Conservation (phyloP, 345 rosid genomes). For the Dimocarpus longan region DNA sequence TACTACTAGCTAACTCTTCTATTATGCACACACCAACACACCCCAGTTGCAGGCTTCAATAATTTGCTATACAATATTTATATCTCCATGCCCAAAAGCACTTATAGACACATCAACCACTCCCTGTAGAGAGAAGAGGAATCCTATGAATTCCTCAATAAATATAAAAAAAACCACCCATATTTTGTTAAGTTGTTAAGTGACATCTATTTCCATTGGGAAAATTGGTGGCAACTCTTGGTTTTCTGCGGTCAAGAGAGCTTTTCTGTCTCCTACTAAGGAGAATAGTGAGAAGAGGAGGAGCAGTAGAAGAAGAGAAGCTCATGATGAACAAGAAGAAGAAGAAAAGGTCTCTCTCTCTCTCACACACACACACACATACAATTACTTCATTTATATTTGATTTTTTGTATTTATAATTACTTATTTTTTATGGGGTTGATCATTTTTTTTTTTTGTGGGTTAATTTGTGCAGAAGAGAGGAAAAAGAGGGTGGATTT, state of each 20-base stretch:
- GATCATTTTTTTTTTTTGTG: background rate
- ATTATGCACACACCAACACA: background rate
- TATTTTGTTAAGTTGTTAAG: background rate
- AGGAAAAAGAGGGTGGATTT: constrained; percentile 68
- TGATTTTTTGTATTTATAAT: no score
- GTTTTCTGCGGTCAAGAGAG: constrained; percentile 71
- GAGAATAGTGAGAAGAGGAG: constrained; percentile 39
- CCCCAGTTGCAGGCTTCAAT: constrained; percentile 15
- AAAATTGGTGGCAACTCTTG: constrained; percentile 71
- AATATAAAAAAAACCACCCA: background rate
- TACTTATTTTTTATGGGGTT: no score
- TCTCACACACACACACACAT: background rate
- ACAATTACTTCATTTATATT: background rate
- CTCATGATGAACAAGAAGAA: constrained; percentile 54
- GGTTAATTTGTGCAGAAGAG: constrained; percentile 51
- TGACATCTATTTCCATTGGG: constrained; percentile 37
- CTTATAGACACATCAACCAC: constrained; percentile 36
- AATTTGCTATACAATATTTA: constrained; percentile 24
- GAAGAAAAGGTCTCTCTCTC: constrained; percentile 47
- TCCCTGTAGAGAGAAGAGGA: constrained; percentile 19
- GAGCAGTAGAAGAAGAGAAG: constrained; percentile 49
- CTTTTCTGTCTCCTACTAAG: constrained; percentile 62
- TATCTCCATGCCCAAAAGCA: constrained; percentile 24
- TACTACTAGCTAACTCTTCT: background rate
- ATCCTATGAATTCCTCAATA: background rate